Percentiles rank a stretch among this genome's conserved stretches.
Conservation (phyloP, 805 yeast genomes). For the Saccharomycopsis lassenensis region DNA sequence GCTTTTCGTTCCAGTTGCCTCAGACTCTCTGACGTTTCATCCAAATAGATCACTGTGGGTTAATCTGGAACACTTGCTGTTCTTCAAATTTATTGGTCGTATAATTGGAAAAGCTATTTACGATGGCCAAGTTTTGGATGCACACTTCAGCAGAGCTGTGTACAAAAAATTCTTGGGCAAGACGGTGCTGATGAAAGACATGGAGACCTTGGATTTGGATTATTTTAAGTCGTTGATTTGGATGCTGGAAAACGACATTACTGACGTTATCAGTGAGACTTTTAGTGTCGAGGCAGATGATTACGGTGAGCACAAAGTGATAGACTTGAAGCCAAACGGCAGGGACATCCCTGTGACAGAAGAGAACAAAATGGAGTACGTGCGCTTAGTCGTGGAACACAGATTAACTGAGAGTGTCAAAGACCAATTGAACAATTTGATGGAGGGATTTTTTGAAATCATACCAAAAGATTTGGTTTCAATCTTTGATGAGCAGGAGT, state of each 20-base stretch:
- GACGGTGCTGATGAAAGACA: constrained; percentile 76
- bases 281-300: constrained; percentile 90
- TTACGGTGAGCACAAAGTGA: constrained; percentile 76
- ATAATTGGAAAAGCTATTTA: constrained; percentile 89
- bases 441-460: constrained; percentile 82
- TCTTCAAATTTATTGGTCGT: constrained; percentile 89
- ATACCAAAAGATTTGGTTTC: constrained; percentile 75
- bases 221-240: constrained; percentile 90
- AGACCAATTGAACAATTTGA: constrained; percentile 78
- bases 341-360: constrained; percentile 79
- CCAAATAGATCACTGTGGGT: constrained; percentile 89
- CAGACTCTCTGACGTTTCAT: constrained; percentile 89
- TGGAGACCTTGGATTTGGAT: constrained; percentile 98
- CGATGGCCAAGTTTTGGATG: constrained; percentile 78
- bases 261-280: constrained; percentile 89
- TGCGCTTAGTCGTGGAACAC: constrained; percentile 75
- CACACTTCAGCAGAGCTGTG: constrained; percentile 92
- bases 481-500: constrained; percentile 90
- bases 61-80: constrained; percentile 86
- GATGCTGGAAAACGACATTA: constrained; percentile 89
- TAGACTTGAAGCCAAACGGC: constrained; percentile 80
- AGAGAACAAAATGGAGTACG: constrained; percentile 83
- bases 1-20: constrained; percentile 77
- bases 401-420: constrained; percentile 71
- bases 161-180: constrained; percentile 77